Evolutionary conservation across 805 yeast species (phyloP).

Genomic region (Metschnikowia noctiluminum): DNA sequence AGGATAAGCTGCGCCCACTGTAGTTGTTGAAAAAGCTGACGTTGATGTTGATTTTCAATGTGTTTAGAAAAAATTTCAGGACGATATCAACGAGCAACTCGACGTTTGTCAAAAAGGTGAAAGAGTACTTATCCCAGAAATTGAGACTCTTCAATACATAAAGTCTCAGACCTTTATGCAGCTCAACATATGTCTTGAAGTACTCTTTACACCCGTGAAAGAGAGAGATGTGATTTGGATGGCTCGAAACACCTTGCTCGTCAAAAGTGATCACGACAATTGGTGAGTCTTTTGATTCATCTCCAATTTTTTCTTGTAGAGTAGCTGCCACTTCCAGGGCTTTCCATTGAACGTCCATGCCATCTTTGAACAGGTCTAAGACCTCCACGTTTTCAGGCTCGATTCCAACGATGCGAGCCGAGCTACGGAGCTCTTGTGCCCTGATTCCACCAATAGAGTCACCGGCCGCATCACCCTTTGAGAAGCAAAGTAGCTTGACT

Average conservation of each 20-base stretch:
- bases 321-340: constrained; percentile 34
- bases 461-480: constrained; percentile 64
- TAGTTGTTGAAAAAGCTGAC: constrained; percentile 32
- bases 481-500: constrained; percentile 63
- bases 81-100: constrained; percentile 38
- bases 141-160: constrained; percentile 35
- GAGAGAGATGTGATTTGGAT: constrained; percentile 78
- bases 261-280: constrained; percentile 74
- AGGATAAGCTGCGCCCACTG: constrained; percentile 17
- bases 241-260: constrained; percentile 74
- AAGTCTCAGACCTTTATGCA: constrained; percentile 14
- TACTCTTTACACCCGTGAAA: constrained; percentile 46
- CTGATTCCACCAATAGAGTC: constrained; percentile 70
- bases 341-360: constrained; percentile 69
- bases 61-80: constrained; percentile 29
- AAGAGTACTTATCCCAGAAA: constrained; percentile 49
- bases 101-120: constrained; percentile 41
- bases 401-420: constrained; percentile 55
- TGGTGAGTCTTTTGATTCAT: constrained; percentile 11
- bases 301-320: constrained; percentile 29
- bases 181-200: constrained; percentile 16
- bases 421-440: constrained; percentile 51
- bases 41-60: constrained; percentile 34
- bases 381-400: constrained; percentile 40
- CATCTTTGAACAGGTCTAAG: constrained; percentile 52